A percentile compares a stretch with the other conserved stretches of the same genome.
These are phyloP conservation scores for Starmerella khaoyaiensis DNA, from an alignment of 805 yeast genomes.

Conservation along the genomic window DNA sequence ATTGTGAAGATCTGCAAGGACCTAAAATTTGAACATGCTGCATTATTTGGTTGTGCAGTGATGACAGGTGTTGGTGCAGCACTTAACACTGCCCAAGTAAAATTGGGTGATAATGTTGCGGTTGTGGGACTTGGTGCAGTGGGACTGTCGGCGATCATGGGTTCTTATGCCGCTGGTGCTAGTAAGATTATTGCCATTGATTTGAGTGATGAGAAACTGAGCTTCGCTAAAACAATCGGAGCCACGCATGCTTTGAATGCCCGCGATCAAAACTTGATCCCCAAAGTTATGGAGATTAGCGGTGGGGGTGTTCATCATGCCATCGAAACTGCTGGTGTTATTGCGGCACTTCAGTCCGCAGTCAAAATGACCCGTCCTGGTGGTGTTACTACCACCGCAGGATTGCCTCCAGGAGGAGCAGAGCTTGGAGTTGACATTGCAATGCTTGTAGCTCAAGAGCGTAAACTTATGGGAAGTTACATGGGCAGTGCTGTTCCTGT, in stretches of 20 bases:
- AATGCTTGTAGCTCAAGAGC: constrained; percentile 95
- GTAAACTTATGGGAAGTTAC: constrained; percentile 98
- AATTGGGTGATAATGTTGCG: constrained; percentile 84
- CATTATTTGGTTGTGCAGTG: constrained; percentile 94
- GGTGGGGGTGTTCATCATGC: constrained; percentile 86
- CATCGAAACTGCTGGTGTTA: constrained; percentile 97
- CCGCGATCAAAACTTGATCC: constrained; percentile 58
- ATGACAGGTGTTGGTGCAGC: constrained; percentile 99
- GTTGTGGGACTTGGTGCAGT: constrained; percentile 97
- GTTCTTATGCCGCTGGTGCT: constrained; percentile 76
- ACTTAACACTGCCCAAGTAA: constrained; percentile 77
- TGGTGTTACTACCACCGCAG: constrained; percentile 85
- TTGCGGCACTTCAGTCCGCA: constrained; percentile 85
- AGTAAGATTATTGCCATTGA: constrained; percentile 70
- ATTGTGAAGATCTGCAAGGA: constrained; percentile 79
- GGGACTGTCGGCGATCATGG: constrained; percentile 90
- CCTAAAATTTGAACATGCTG: constrained; percentile 76
- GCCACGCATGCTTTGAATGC: constrained; percentile 94
- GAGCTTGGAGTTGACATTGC: constrained; percentile 79
- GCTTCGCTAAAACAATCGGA: constrained; percentile 77
- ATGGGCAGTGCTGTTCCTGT: constrained; percentile 94
- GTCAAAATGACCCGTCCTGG: constrained; percentile 96
- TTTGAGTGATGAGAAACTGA: constrained; percentile 67
- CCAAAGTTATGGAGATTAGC: constrained; percentile 63
- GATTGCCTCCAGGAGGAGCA: constrained; percentile 97